These are phyloP conservation scores for Toxoplasma gondii DNA, from an alignment of 169 alveolate genomes.

Conservation along the genomic window DNA sequence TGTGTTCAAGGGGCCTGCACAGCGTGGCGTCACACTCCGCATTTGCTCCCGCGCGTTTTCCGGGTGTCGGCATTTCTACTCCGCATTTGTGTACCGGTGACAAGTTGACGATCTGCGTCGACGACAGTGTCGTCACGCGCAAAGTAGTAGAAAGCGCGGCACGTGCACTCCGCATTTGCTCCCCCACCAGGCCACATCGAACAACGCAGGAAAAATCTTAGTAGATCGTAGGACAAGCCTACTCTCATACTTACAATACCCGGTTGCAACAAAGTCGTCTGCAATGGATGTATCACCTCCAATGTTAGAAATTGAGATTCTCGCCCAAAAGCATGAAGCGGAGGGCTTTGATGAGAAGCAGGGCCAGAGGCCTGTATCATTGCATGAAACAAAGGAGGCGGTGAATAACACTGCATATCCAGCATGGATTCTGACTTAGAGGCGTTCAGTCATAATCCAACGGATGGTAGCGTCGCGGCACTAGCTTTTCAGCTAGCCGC, in stretches of 20 bases:
- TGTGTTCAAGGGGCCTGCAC: too few relatives aligned
- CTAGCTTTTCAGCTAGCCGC: slow-evolving; percentile 73
- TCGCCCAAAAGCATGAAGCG: slow-evolving; percentile 23
- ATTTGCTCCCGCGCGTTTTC: too few relatives aligned
- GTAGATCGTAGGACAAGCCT: slow-evolving; percentile 72
- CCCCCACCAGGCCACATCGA: slow-evolving; percentile 14
- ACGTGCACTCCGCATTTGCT: too few relatives aligned
- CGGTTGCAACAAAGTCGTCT: slow-evolving; percentile 67
- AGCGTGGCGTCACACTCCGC: too few relatives aligned
- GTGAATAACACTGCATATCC: slow-evolving; percentile 72
- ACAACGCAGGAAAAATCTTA: slow-evolving; percentile 67
- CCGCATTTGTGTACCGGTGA: too few relatives aligned
- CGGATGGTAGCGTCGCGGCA: slow-evolving; percentile 74
- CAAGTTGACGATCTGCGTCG: too few relatives aligned
- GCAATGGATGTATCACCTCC: slow-evolving; percentile 62
- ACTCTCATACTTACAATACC: slow-evolving; percentile 70
- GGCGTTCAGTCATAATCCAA: slow-evolving; percentile 74
- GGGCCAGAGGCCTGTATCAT: slow-evolving; percentile 40
- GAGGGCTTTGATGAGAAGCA: background rate
- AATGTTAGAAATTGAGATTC: slow-evolving; percentile 43
- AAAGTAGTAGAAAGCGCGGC: too few relatives aligned
- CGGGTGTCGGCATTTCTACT: too few relatives aligned
- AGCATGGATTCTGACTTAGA: slow-evolving; percentile 74
- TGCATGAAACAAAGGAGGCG: slow-evolving; percentile 61
- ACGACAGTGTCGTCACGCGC: too few relatives aligned